Base-by-base conservation (phyloP, 306 rosid species). In the Fagus crenata region DNA sequence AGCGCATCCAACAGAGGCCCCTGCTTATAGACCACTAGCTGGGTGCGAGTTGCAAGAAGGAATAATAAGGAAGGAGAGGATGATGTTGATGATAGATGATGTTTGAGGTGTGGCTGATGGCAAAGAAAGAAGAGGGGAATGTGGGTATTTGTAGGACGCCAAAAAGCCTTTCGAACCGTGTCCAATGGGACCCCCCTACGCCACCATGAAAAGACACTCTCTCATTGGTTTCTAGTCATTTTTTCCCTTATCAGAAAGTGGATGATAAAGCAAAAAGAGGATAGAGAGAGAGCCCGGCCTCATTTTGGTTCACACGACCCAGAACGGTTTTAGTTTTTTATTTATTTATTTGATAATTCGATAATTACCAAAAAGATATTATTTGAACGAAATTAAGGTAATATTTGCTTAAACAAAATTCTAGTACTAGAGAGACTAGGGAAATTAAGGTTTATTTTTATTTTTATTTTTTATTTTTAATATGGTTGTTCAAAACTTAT, bases 81-180 rank as follows among this genome's bases (percentile, higher is more conserved):
- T 60, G 87, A 49, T 69, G 77, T 53, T 32, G 61, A 46, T 59
- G 77, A 39, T 69, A 22, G 35, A 35, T 37, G 87, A 28, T 43
- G 2, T 72, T 59, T 78, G 88, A 75, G 60, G 73, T 74, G 87
- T 81, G 86, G 87, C 49, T 76, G 85, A 84, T 90, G 89, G 88
- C 51, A 78, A 64, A 75, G 83, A 6, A 51, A 33, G 67, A 69
- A 53, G 78, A 59, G 65, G 73, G 71, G 89, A 70, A 59, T 75
- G 91, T 53, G 78, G 89, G 88, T 92, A 95, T 92, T 89, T 95
- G 89, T 89, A 92, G 93, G 85, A 54, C 28, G 78, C 78, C 53
- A 83, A 81, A 80, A 89, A 49, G 78, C 65, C 58, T 43, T 54
- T 22, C 78, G 97, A 90, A 90, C 90, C 92, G 1, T 74, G 95